These are phyloP conservation scores for Dothidotthia symphoricarpi DNA, from an alignment of 2,329 filamentous ascomycete genomes.

Conservation along the genomic window DNA sequence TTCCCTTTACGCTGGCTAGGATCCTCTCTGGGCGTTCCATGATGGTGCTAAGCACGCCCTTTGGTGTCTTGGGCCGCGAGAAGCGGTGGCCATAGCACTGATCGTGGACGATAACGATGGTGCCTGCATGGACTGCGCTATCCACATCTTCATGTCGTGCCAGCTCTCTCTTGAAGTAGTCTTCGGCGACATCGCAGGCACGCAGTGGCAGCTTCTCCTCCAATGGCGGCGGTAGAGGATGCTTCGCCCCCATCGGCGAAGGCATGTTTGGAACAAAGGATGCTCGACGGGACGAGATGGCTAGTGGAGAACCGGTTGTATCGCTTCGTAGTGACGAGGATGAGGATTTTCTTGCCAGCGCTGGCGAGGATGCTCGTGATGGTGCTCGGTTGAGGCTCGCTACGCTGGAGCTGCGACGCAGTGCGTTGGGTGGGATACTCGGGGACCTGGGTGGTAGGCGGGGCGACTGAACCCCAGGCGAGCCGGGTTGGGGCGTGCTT, in stretches of 20 bases:
- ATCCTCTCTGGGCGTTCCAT: conserved; percentile 93
- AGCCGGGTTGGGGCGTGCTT: conserved; percentile 27
- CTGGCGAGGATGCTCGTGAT: conserved; percentile 41
- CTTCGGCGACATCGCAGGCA: conserved; percentile 61
- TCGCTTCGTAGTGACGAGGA: conserved; percentile 46
- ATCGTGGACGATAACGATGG: conserved; percentile 85
- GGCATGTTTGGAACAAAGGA: conserved; percentile 46
- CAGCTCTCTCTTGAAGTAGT: conserved; percentile 70
- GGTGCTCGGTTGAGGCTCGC: conserved; percentile 43
- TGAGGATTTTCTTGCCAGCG: conserved; percentile 45
- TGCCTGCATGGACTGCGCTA: conserved; percentile 52
- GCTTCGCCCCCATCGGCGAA: conserved; percentile 42
- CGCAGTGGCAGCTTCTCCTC: conserved; percentile 47
- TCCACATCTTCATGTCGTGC: conserved; percentile 55
- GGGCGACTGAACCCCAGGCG: conserved; percentile 29
- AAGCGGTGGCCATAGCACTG: conserved; percentile 93
- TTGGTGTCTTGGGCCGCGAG: conserved; percentile 75
- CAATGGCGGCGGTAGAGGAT: conserved; percentile 40
- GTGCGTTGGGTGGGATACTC: conserved; percentile 26
- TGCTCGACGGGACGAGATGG: conserved; percentile 42
- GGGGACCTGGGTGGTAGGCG: conserved; percentile 31
- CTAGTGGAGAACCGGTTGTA: conserved; percentile 37
- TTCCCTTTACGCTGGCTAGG: conserved; percentile 75
- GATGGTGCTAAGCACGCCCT: conserved; percentile 70
- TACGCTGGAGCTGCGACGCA: conserved; percentile 46